Base-by-base conservation (phyloP, 805 yeast species). In the Yamadazyma tumulicola region DNA sequence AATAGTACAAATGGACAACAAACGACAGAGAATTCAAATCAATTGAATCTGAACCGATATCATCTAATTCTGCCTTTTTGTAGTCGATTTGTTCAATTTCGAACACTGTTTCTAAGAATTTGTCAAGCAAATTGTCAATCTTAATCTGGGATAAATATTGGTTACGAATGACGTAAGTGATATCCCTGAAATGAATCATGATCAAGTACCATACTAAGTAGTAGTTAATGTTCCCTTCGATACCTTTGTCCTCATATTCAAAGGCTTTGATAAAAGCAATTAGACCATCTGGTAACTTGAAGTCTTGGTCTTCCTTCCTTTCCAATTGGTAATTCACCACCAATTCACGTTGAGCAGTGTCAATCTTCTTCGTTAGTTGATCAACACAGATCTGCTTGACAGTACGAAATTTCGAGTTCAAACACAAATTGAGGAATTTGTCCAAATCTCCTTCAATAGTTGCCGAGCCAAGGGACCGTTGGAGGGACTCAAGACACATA, bases 131-230 rank as follows among this genome's bases (percentile, higher is more conserved):
- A 19, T 67, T 72, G 6, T 56, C 51, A 3, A 36, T 43, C 18
- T 73, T 75, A 36, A 87, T 52, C 43, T 82, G 81, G 14, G 60
- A 65, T 22, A 81, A 71, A 47, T 82, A 84, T 27, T 69, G 64
- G 29, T 74, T 69, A 37, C 88, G 70, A 44, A 87, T 67, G 26
- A 75, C 72, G 44, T 76, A 77, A 1, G 93, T 76, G 5, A 83
- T 72, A 38, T 78, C 76, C 33, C 72, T 68, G 51, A 87, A 83
- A 54, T 78, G 78, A 19, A 60, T 62, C 42, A 84, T 67, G 0
- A 84, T 55, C 35, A 85, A 61, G 41, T 59, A 61, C 94, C 95
- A 88, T 37, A 77, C 61, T 80, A 85, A 81, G 21, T 82, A 45
- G 49, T 74, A 82, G 49, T 19, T 32, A 16, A 26, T 19, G 12